Evolutionary conservation across 1,284 basidiomycete species (phyloP).

Genomic region (Rhodotorula sp.): DNA sequence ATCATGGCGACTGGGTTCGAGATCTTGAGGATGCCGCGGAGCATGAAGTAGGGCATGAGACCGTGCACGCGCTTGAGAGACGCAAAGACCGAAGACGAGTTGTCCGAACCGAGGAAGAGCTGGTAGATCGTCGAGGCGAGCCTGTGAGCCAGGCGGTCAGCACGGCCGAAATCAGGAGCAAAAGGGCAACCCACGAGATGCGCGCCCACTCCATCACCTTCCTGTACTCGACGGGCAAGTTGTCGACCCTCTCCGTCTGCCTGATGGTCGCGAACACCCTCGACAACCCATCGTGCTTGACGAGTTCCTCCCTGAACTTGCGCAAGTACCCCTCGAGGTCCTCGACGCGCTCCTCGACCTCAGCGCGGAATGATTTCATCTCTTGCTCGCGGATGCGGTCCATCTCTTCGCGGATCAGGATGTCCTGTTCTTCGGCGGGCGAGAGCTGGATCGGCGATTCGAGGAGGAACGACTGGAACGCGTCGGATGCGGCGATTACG

Average conservation of each 20-base stretch:
- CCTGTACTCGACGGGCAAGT: conserved; percentile 79
- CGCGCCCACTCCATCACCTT: conserved; percentile 94
- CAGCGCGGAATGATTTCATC: conserved; percentile 74
- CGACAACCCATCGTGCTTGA: conserved; percentile 84
- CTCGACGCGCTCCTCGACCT: conserved; percentile 82
- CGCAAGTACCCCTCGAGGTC: conserved; percentile 79
- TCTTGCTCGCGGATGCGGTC: conserved; percentile 89
- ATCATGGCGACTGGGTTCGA: conserved; percentile 98
- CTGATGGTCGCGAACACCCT: conserved; percentile 85
- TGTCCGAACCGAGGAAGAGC: conserved; percentile 87
- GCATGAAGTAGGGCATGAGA: conserved; percentile 95
- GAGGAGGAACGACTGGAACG: conserved; percentile 81
- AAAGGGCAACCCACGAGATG: conserved; percentile 68
- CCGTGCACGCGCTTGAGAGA: conserved; percentile 90
- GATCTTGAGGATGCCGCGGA: conserved; percentile 86
- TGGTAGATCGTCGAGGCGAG: conserved; percentile 95
- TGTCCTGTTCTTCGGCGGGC: conserved; percentile 75
- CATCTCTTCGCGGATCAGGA: conserved; percentile 74
- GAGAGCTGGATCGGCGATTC: conserved; percentile 71
- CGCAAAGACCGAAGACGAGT: conserved; percentile 82
- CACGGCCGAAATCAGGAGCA: too few species aligned
- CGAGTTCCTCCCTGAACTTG: conserved; percentile 85
- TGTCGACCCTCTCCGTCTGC: conserved; percentile 69
- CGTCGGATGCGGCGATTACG: conserved; percentile 74
- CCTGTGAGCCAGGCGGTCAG: conserved; percentile 49